Base-by-base conservation (phyloP, 2,329 filamentous ascomycete genomes). In the Fusarium nanum region DNA sequence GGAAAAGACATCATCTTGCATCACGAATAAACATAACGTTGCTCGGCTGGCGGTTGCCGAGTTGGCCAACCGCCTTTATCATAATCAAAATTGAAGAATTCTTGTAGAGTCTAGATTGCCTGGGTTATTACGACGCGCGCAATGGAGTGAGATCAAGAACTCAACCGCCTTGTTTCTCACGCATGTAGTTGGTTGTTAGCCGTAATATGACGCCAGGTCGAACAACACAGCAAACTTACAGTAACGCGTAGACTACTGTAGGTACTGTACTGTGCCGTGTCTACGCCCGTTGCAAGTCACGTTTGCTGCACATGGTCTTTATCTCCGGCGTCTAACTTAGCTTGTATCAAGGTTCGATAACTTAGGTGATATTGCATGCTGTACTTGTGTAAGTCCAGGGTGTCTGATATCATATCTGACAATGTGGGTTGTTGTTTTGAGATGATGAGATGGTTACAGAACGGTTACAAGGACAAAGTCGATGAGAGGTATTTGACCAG, bases 271-370 rank as follows among this genome's bases (percentile, higher is more conserved):
- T 37, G 34, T 37, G 34, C 34, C 18, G 34, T 37, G 34, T 37
- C 34, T 56, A 57, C 47, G 68, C 64, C 68, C 70, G 70, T 47
- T 50, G 27, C 16, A 46, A 44, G 57, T 53, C 61, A 59, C 59
- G 58, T 60, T 68, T 61, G 66, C 70, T 73, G 59, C 64, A 71
- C 16, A 42, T 37, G 23, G 42, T 7, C 25, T 34, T 71, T 71
- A 71, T 62, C 55, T 69, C 60, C 56, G 64, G 30, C 10, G 44
- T 23, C 45, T 55, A 42, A 30, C 50, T n/a, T 37, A n/a, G 34
- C 34, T n/a, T n/a, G 10, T 52, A 68, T 56, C 61, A 66, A 42
- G 30, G 47, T 54, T 45, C 37, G 34, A 37, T n/a, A 37, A 18
- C 18, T n/a, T n/a, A n/a, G 34, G 34, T n/a, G 34, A 37, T 37